Evolutionary conservation across 306 rosid genomes (phyloP), one percentile per base, ranked within the genome.

Genomic region (Cucurbita ficifolia): DNA sequence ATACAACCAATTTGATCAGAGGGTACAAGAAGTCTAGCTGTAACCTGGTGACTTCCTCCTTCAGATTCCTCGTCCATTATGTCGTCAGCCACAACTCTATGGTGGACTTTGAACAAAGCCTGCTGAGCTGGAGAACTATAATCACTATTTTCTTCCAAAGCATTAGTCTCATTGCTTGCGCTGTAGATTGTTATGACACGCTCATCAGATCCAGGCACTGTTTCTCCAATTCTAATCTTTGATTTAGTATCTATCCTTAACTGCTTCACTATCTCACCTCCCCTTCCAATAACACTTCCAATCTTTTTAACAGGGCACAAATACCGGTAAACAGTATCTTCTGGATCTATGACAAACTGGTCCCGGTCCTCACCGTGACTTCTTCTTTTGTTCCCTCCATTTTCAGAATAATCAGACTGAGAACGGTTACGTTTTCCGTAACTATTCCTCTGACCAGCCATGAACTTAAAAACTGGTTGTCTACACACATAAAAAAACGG

Each of bases 191-290:
- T 91, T 61, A 95, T 78, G 17, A 95, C 91, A 7, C 99, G 89
- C 85, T 95, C 99, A 0, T 91, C 97, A 22, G 88, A 81, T 35
- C 97, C 96, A 0, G 90, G 88, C 39, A 89, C 91, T n/a, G 91
- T 86, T 74, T 95, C 97, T 50, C 97, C 96, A 81, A 95, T 95
- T 80, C 99, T 82, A 70, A 95, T 89, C 90, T 91, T 95, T 9
- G 96, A 79, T 74, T 88, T 89, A 2, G 99, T 95, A 80, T 91
- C 97, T 19, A 75, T 35, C 83, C 99, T 86, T 29, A 95, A 69
- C 78, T 95, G 99, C 95, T 91, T 91, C 69, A 95, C 96, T 77
- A 95, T 95, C 87, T 95, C 99, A 43, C 99, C 99, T 81, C 99
- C 97, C 80, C 97, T 84, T 29, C 99, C 99, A 80, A 95, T 95